Percentiles rank a stretch among this genome's conserved stretches.
These are phyloP conservation scores for Pseudogymnoascus pannorum DNA, from an alignment of 2,329 filamentous ascomycete species.

Conservation along the genomic window DNA sequence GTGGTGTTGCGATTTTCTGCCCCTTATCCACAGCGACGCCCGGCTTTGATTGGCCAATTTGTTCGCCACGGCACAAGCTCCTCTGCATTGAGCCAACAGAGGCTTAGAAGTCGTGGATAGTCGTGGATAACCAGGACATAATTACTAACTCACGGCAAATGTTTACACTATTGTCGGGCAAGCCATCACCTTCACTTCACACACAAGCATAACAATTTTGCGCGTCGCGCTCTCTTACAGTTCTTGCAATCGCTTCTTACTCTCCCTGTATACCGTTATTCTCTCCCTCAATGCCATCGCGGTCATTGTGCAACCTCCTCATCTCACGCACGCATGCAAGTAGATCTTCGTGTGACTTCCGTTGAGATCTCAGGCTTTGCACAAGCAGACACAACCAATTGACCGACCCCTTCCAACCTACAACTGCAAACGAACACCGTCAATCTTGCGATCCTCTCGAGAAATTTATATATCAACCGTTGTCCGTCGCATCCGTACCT, in stretches of 20 bases:
- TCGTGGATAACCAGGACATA: constrained; percentile 6
- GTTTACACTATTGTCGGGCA: constrained; percentile 6
- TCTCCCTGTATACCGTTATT: background rate
- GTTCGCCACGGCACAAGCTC: constrained; percentile 3
- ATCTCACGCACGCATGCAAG: constrained; percentile 3
- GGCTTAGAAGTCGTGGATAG: constrained; percentile 2
- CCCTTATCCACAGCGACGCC: constrained; percentile 3
- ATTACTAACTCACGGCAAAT: constrained; percentile 1
- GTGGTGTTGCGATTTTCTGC: background rate
- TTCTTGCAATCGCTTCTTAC: constrained; percentile 1
- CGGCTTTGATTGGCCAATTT: constrained; percentile 6
- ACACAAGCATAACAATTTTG: constrained; percentile 3
- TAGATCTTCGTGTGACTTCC: constrained; percentile 7
- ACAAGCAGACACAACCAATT: background rate
- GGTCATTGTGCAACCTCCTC: constrained; percentile 6
- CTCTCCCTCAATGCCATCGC: constrained; percentile 5
- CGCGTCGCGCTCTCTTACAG: background rate
- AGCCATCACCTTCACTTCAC: background rate
- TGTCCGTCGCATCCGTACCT: background rate
- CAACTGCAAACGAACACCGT: background rate
- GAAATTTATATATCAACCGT: background rate
- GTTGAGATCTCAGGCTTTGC: constrained; percentile 4
- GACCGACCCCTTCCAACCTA: background rate
- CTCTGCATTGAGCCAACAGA: background rate
- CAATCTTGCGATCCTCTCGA: background rate